phyloP scores from a whole-genome alignment of 2,329 filamentous ascomycete species.

The Fusarium piperis region DNA sequence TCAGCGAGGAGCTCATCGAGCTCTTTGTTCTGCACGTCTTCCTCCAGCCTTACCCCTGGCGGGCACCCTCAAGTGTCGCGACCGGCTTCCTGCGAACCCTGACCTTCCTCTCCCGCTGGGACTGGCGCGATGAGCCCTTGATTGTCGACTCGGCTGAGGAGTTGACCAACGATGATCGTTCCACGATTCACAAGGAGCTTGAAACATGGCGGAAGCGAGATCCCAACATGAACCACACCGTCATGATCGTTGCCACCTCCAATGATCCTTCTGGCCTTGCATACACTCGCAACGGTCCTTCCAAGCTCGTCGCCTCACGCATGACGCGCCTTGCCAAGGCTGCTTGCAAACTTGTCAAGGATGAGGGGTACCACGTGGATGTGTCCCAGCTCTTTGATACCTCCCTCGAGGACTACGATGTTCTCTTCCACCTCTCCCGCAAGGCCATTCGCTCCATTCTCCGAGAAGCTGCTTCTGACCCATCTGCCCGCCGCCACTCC shows the following conservation, averaged over 20 bases:
- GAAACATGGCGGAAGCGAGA: conserved; percentile 89
- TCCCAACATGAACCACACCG: conserved; percentile 84
- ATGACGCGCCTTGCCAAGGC: conserved; percentile 85
- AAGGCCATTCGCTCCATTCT: conserved; percentile 58
- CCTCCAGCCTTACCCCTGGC: conserved; percentile 83
- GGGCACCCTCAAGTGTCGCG: conserved; percentile 76
- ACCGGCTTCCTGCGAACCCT: conserved; percentile 86
- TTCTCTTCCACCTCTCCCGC: conserved; percentile 77
- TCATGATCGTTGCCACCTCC: conserved; percentile 83
- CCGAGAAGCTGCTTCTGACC: conserved; percentile 50
- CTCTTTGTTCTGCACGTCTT: conserved; percentile 83
- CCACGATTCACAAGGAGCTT: conserved; percentile 75
- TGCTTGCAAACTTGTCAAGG: conserved; percentile 70
- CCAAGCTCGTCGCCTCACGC: conserved; percentile 83
- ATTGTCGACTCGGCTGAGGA: conserved; percentile 76
- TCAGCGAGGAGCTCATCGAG: conserved; percentile 85
- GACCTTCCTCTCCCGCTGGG: conserved; percentile 84
- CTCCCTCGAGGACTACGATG: conserved; percentile 81
- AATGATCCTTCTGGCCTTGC: conserved; percentile 80
- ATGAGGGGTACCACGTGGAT: conserved; percentile 63
- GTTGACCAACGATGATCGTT: conserved; percentile 68
- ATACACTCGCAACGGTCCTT: conserved; percentile 78
- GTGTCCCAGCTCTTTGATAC: conserved; percentile 72
- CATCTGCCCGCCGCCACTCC: conserved; percentile 52
- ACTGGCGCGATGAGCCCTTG: conserved; percentile 87